Percentiles rank a stretch among this genome's conserved stretches.
Conservation (phyloP, 2,329 filamentous ascomycete species). For the Ophiostoma ulmi region DNA sequence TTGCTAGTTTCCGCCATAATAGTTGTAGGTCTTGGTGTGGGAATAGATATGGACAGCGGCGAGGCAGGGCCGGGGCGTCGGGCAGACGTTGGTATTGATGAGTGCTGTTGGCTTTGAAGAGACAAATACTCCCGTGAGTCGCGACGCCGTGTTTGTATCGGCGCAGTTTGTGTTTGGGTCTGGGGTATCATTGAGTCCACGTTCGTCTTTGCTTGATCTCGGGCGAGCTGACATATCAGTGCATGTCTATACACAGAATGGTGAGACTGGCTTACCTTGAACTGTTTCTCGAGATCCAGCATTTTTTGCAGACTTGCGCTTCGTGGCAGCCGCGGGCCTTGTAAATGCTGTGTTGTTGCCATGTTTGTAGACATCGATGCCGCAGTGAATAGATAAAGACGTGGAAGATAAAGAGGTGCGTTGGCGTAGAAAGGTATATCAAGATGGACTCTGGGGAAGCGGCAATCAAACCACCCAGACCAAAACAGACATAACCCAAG, state of each 20-base stretch:
- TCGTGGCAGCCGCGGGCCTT: constrained; percentile 19
- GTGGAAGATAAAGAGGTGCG: background rate
- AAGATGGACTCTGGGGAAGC: background rate
- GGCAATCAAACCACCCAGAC: background rate
- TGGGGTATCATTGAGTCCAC: background rate
- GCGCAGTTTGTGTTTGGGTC: background rate
- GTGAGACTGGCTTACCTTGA: constrained; percentile 44
- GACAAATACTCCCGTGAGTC: background rate
- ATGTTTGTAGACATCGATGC: constrained; percentile 18
- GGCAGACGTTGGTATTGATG: background rate
- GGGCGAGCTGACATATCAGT: background rate
- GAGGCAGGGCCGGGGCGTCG: background rate
- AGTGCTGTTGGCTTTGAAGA: background rate
- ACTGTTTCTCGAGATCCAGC: constrained; percentile 55
- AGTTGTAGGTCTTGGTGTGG: background rate
- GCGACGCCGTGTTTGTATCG: background rate
- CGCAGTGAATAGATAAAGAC: background rate
- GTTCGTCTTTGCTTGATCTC: background rate
- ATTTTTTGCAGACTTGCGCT: constrained; percentile 52
- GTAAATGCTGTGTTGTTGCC: constrained; percentile 19
- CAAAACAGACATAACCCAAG: background rate
- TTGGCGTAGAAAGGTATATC: background rate
- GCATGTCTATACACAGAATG: background rate
- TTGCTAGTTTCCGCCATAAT: background rate
- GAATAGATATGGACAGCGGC: background rate